phyloP scores from a whole-genome alignment of 2,329 filamentous ascomycete genomes.

The Ascomycota sp. region DNA sequence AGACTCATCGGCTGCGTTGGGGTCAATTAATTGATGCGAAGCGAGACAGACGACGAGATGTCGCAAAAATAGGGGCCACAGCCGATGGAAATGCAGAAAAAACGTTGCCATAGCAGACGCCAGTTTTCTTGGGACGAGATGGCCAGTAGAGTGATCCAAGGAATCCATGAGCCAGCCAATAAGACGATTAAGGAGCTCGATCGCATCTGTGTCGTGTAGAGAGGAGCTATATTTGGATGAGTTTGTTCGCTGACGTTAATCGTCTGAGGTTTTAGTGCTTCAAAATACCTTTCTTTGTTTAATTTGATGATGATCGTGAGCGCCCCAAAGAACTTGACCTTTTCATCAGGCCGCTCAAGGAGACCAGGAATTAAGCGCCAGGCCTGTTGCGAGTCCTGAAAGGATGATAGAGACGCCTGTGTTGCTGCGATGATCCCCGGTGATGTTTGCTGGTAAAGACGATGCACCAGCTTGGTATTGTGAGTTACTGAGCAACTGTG shows the following conservation, averaged over 20 bases:
- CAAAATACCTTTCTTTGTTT: constrained; percentile 57
- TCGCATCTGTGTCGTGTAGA: constrained; percentile 35
- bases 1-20: constrained; percentile 7
- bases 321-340: constrained; percentile 80
- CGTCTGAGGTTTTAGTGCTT: too few relatives aligned
- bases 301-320: constrained; percentile 87
- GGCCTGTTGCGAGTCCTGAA: constrained; percentile 63
- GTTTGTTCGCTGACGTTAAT: not conserved
- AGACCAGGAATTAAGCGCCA: constrained; percentile 74
- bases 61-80: constrained; percentile 45
- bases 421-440: constrained; percentile 26
- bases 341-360: constrained; percentile 44
- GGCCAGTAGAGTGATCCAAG: constrained; percentile 27
- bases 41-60: constrained; percentile 38
- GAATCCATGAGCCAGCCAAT: constrained; percentile 41
- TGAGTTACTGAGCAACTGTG: not conserved
- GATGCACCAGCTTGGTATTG: constrained; percentile 24
- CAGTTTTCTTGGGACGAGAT: constrained; percentile 51
- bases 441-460: constrained; percentile 30
- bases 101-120: constrained; percentile 60
- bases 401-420: constrained; percentile 55
- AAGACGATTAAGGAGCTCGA: constrained; percentile 37
- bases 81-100: constrained; percentile 47
- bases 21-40: constrained; percentile 7
- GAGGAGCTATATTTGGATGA: constrained; percentile 15